Percentiles rank a stretch among this genome's conserved stretches.
phyloP scores from a whole-genome alignment of 306 rosid genomes.

The Trifolium fragiferum region DNA sequence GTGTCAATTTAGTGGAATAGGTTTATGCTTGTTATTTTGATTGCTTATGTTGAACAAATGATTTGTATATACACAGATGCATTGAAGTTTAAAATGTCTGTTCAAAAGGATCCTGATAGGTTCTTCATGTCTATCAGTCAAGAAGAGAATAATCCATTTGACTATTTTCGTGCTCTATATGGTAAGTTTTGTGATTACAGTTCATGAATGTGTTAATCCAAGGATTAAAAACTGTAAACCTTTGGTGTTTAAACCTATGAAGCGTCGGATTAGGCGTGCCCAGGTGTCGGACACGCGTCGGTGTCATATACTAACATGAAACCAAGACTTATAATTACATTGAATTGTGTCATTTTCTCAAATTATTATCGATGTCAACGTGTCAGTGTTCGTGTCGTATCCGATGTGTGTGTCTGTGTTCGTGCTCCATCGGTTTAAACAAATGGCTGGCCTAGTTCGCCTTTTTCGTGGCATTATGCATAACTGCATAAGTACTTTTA shows the following conservation, averaged over 20 bases:
- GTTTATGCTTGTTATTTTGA: background rate
- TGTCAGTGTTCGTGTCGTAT: too few species aligned
- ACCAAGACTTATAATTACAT: too few species aligned
- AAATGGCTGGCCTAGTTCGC: background rate
- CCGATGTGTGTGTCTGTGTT: too few species aligned
- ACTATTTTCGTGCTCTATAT: conserved; percentile 48
- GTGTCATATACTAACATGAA: too few species aligned
- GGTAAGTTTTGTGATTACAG: conserved; percentile 38
- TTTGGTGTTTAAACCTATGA: background rate
- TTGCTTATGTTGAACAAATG: conserved; percentile 29
- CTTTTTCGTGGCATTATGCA: background rate
- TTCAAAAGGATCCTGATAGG: conserved; percentile 47
- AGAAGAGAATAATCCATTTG: conserved; percentile 53
- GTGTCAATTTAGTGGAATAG: conserved; percentile 12
- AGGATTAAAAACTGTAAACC: background rate
- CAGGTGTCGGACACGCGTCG: too few species aligned
- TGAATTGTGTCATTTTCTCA: too few species aligned
- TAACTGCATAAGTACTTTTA: background rate
- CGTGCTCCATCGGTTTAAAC: background rate
- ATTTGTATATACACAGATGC: conserved; percentile 48
- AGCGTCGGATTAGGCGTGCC: too few species aligned
- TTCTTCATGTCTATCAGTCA: conserved; percentile 46
- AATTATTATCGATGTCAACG: too few species aligned
- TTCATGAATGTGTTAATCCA: conserved; percentile 19
- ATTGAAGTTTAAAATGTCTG: conserved; percentile 43